A percentile compares a stretch with the other conserved stretches of the same genome.
Evolutionary conservation across 2,329 filamentous ascomycete genomes (phyloP).

Genomic region (Penicillium nordicum): DNA sequence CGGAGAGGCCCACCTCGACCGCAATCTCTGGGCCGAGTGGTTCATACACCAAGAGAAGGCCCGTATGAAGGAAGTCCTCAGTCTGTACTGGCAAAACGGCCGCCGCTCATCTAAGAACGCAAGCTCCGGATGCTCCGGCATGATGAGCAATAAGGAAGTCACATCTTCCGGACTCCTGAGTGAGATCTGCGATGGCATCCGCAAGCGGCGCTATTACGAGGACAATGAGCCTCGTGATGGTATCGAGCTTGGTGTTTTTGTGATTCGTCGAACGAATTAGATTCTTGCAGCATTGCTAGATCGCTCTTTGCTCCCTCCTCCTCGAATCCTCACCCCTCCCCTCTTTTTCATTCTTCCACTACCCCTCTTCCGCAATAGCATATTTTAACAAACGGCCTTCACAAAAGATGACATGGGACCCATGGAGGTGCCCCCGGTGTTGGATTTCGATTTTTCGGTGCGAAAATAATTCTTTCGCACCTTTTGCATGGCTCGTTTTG

Average conservation of each 20-base stretch:
- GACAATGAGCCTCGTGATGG: conserved; percentile 44
- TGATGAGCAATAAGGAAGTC: conserved; percentile 43
- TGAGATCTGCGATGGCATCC: conserved; percentile 59
- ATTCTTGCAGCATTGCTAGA: not conserved
- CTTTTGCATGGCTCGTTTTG: conserved; percentile 19
- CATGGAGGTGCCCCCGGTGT: conserved; percentile 18
- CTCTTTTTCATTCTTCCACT: conserved; percentile 4
- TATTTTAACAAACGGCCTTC: conserved; percentile 19
- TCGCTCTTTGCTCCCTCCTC: not conserved
- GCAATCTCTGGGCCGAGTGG: conserved; percentile 60
- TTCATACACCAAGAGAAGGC: conserved; percentile 63
- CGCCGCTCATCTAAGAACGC: conserved; percentile 32
- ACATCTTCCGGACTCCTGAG: conserved; percentile 56
- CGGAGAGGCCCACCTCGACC: conserved; percentile 50
- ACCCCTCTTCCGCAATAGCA: conserved; percentile 11
- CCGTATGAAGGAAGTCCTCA: conserved; percentile 52
- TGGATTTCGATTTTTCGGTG: conserved; percentile 8
- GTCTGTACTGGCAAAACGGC: conserved; percentile 41
- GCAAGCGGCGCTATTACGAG: conserved; percentile 47
- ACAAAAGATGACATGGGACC: conserved; percentile 9
- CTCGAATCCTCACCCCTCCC: not conserved
- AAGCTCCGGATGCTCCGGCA: conserved; percentile 21
- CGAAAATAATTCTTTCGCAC: not conserved
- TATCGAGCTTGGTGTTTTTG: conserved; percentile 49
- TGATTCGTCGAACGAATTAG: conserved; percentile 45